Base-by-base conservation (phyloP, 2,329 filamentous ascomycete genomes). In the Alternaria hordeiaustralica region DNA sequence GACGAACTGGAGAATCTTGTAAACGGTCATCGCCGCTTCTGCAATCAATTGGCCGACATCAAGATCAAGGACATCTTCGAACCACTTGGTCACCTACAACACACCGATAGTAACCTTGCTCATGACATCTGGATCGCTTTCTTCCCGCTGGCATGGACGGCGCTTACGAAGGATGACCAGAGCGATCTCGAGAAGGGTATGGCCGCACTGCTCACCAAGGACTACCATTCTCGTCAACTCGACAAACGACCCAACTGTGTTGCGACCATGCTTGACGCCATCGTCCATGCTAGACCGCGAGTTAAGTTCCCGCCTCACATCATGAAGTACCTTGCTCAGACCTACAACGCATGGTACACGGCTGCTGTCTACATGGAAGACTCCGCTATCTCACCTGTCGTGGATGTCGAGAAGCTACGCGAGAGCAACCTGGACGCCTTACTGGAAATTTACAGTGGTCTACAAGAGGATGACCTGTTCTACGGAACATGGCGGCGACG, bases 261-360 rank as follows among this genome's bases (percentile, higher is more conserved):
- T 3, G 93, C 97, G 74, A 96, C 94, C 8, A 86, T 99, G 61
- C 86, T 99, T 6, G 92, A 97, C 72, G 96, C 93, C 44, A 91
- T 93, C 36, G 92, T 94, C 13, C 92, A 91, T 73, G 90, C 94
- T 2, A 92, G 87, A 82, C 95, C 96, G 0, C 88, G 92, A 21
- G 96, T 96, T 81, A 97, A 96, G 81, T 89, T 99, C 54, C 96
- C 96, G 7, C 93, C 96, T 0, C 96, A 99, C 75, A 93, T 98
- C 41, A 89, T 99, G 82, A 99, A 99, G 77, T 98, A 94, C 72
- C 87, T 96, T 60, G 95, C 94, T 20, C 93, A 92, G 78, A 97
- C 93, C 0, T 99, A 97, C 77, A 94, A 97, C 79, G 92, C 91
- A 1, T 99, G 96, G 96, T 99, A 99, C 77, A 94, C 93, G n/a